Evolutionary conservation across 2,329 filamentous ascomycete species (phyloP), one percentile per base, ranked within the genome.

Genomic region (Davidsoniella virescens): DNA sequence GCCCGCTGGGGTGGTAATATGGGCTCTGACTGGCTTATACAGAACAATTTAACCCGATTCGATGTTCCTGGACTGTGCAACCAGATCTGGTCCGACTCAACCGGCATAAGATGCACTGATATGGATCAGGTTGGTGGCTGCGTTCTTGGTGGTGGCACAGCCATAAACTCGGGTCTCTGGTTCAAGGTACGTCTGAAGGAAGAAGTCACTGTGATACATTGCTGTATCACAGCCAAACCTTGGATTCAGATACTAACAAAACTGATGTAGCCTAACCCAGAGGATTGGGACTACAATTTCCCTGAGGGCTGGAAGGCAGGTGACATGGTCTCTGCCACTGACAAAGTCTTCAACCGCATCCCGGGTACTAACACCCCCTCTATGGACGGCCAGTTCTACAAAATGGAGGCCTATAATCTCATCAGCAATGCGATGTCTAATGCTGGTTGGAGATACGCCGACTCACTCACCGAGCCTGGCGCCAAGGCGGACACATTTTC

Each of bases 61-160:
- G 81, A 85, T 58, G 74, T 84, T 4, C 81, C 81, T 0, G 78
- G 80, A 50, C 72, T 84, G 53, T 82, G 78, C 62, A 84, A 84
- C 60, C 69, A 83, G 63, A 82, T 85, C 56, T 82, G 78, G 73
- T 64, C 68, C 3, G 71, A 82, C 58, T 77, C 75, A 8, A 67
- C 68, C 3, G 78, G 77, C 25, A 76, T 83, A 56, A 73, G 76
- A 36, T 85, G 82, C 62, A 71, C 70, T 1, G 81, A 85, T 60
- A 78, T 75, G n/a, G 79, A 81, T 54, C 76, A 81, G 57, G 83
- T 84, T 78, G 78, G 79, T 10, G 82, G 80, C 12, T 85, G 82
- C 54, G 69, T 85, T 41, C 70, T 85, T 2, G 82, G 82, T 45
- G 82, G 81, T 50, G 76, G 77, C 6, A 74, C 76, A 12, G 74